Base-by-base conservation (phyloP, 768 basidiomycete species). In the Phanerochaete carnosa region DNA sequence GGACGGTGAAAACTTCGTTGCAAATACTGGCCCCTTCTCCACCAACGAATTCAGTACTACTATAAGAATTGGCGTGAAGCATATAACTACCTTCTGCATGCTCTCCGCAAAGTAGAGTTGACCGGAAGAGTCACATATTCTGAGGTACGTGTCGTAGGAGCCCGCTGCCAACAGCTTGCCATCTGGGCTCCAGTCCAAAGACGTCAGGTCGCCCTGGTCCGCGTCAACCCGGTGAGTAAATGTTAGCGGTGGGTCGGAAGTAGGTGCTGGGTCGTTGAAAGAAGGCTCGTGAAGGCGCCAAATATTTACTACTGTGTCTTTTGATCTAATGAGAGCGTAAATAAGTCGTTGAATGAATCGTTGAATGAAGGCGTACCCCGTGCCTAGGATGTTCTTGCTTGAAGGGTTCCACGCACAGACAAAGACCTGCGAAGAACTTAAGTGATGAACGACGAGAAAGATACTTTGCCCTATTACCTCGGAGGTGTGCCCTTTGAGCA, bases 381-480 rank as follows among this genome's bases (percentile, higher is more conserved):
- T 85, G 23, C 89, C 89, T 19, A 94, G 73, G n/a, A 85, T 67
- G 39, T 81, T 77, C 30, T 76, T 76, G 33, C 80, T 75, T 37
- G 74, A 77, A 13, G 92, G 90, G 72, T 90, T 93, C 79, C 89
- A 94, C 3, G 87, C 83, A 58, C 89, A 90, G 6, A 90, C 85
- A 57, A 92, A 94, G 7, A 94, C 89, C 90, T 92, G 39, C 16
- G 39, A 43, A 19, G 39, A 58, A 22, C 43, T n/a, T 16, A 30
- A 23, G 28, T 49, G 46, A 7, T 15, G 12, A n/a, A 15, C 29
- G 25, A n/a, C 33, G 32, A 5, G 45, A 16, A 23, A 5, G 12
- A 7, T n/a, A 12, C 15, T 56, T n/a, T 13, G 55, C 9, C 47
- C 53, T 51, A 54, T 19, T 6, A 63, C 62, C 60, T 66, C 63